Percentiles rank a stretch among this genome's conserved stretches.
phyloP scores from a whole-genome alignment of 208 protist species.

The Leishmania lainsoni region DNA sequence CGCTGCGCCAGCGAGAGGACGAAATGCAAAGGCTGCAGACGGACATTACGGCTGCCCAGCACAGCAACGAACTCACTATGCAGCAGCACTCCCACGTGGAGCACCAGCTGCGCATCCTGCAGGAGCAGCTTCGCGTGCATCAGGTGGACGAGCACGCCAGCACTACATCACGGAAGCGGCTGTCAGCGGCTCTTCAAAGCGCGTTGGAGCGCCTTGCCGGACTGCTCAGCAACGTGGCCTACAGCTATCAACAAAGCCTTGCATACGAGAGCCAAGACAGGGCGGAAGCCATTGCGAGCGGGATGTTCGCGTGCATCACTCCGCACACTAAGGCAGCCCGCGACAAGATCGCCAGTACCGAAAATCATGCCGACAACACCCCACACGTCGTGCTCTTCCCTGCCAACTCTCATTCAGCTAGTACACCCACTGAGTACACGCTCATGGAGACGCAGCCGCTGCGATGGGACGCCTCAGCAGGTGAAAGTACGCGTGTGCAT shows the following conservation, averaged over 20 bases:
- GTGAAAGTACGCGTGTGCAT: neutral
- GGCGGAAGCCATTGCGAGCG: neutral
- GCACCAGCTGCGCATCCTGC: slow-evolving; percentile 13
- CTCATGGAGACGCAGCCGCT: neutral
- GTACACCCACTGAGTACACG: neutral
- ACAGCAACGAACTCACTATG: slow-evolving; percentile 11
- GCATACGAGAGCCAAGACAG: neutral
- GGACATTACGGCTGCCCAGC: slow-evolving; percentile 12
- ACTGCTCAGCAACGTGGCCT: slow-evolving; percentile 22
- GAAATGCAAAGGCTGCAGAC: slow-evolving; percentile 29
- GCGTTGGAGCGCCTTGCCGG: slow-evolving; percentile 19
- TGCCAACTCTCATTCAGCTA: neutral
- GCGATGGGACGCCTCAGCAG: too few relatives aligned
- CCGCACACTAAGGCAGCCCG: neutral
- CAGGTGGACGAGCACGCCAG: neutral
- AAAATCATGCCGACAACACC: neutral
- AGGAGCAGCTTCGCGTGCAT: slow-evolving; percentile 3
- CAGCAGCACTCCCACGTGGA: slow-evolving; percentile 27
- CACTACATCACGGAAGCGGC: slow-evolving; percentile 4
- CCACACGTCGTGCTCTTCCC: slow-evolving; percentile 25
- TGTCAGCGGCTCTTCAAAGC: slow-evolving; percentile 9
- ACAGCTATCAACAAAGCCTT: slow-evolving; percentile 26
- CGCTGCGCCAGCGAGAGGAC: slow-evolving; percentile 28
- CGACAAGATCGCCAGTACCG: neutral
- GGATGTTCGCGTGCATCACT: neutral